Evolutionary conservation across 1,284 basidiomycete species (phyloP).

Genomic region (Xerocomus minutiporus): DNA sequence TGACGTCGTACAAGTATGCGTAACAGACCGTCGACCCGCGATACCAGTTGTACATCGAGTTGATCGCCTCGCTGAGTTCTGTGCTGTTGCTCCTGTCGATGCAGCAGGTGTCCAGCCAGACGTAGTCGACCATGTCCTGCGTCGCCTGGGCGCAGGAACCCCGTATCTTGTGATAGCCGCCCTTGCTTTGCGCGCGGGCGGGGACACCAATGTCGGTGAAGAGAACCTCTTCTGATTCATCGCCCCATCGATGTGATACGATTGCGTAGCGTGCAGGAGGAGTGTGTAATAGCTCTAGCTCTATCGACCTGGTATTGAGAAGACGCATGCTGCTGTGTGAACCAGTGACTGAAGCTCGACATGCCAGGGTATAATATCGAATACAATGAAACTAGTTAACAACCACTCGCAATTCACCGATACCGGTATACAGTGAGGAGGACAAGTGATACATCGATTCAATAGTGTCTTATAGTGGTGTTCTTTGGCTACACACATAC

Average conservation of each 20-base stretch:
- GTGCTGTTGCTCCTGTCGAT: slow-evolving; percentile 23
- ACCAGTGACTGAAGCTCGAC: not conserved
- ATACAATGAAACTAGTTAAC: no score
- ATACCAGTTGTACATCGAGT: slow-evolving; percentile 32
- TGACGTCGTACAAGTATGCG: slow-evolving; percentile 27
- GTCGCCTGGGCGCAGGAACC: slow-evolving; percentile 17
- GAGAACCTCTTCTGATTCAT: slow-evolving; percentile 21
- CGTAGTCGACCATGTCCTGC: slow-evolving; percentile 13
- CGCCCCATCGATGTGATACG: slow-evolving; percentile 22
- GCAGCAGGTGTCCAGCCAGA: slow-evolving; percentile 32
- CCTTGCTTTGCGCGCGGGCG: slow-evolving; percentile 10
- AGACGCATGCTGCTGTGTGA: slow-evolving; percentile 22
- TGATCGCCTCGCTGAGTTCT: slow-evolving; percentile 27
- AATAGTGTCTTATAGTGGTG: no score
- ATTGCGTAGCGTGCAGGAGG: slow-evolving; percentile 21
- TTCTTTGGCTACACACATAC: no score
- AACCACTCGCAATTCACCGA: no score
- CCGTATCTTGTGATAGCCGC: slow-evolving; percentile 22
- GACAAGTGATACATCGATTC: no score
- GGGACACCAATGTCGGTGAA: slow-evolving; percentile 24
- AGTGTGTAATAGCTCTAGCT: slow-evolving; percentile 16
- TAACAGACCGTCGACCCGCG: slow-evolving; percentile 22
- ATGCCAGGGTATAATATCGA: no score
- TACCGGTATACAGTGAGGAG: no score
- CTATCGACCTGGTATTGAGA: slow-evolving; percentile 38